Percentiles rank a stretch among this genome's conserved stretches.
These are phyloP conservation scores for Lathyrus tuberosus DNA, from an alignment of 306 rosid genomes.

Conservation along the genomic window DNA sequence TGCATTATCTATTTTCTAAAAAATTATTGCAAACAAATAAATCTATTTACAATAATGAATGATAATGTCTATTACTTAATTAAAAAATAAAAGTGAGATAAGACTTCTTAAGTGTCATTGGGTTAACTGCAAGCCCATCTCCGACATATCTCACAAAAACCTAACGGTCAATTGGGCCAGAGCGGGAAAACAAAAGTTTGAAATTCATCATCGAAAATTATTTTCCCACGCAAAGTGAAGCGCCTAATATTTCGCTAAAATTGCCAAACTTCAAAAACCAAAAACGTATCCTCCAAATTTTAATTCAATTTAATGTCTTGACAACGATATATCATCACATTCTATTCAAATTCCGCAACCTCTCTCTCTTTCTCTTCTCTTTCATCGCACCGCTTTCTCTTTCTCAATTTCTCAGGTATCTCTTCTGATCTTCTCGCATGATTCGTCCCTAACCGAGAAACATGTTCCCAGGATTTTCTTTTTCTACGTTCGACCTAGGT, in stretches of 20 bases:
- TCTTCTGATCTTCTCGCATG: too few species aligned
- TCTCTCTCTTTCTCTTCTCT: neutral
- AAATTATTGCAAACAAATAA: too few species aligned
- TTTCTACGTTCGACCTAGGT: neutral
- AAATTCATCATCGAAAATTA: neutral
- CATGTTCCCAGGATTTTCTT: too few species aligned
- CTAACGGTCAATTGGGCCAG: neutral
- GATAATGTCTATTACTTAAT: too few species aligned
- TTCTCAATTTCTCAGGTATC: neutral
- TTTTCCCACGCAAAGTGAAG: slow-evolving; percentile 4
- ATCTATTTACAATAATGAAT: too few species aligned
- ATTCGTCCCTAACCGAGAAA: too few species aligned
- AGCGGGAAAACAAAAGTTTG: neutral
- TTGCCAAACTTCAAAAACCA: neutral
- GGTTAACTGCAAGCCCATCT: neutral
- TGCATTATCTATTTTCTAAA: too few species aligned
- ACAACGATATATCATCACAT: neutral
- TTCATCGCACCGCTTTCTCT: neutral
- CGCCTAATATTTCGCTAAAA: neutral
- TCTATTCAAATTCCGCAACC: neutral
- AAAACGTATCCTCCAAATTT: slow-evolving; percentile 6
- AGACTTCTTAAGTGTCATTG: too few species aligned
- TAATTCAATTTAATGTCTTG: neutral
- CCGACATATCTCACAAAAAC: neutral
- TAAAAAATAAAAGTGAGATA: too few species aligned